Evolutionary conservation across 495 filamentous ascomycete species (phyloP).

Genomic region (Penicillium canescens): DNA sequence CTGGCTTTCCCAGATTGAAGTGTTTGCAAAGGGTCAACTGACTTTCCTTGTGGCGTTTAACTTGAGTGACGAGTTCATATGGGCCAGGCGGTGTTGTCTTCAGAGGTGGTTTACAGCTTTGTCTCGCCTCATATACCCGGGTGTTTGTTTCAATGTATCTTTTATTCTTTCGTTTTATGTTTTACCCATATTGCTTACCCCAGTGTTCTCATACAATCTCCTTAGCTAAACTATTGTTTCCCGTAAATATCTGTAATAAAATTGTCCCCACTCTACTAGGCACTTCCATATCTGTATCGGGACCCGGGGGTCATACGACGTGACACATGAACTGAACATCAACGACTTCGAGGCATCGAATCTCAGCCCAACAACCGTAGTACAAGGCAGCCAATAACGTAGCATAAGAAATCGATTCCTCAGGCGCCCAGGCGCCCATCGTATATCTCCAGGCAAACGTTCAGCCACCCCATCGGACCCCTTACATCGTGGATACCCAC

Average conservation of each 20-base stretch:
- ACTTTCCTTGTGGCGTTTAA: slow-evolving; percentile 22
- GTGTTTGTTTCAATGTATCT: slow-evolving; percentile 17
- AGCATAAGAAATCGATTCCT: not conserved
- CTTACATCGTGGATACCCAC: not conserved
- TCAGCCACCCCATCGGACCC: slow-evolving; percentile 1
- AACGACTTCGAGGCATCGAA: not conserved
- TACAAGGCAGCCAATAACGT: slow-evolving; percentile 7
- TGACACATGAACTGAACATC: no score
- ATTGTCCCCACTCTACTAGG: no score
- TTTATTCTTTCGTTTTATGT: not conserved
- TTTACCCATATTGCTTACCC: not conserved
- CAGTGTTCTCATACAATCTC: not conserved
- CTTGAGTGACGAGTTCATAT: slow-evolving; percentile 17
- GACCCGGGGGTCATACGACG: no score
- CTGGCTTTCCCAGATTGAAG: not conserved
- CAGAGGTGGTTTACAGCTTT: slow-evolving; percentile 13
- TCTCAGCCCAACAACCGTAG: not conserved
- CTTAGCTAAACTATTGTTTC: not conserved
- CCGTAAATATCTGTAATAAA: not conserved
- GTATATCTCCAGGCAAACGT: slow-evolving; percentile 2
- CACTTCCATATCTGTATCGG: no score
- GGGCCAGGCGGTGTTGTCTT: slow-evolving; percentile 27
- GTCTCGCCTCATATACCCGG: slow-evolving; percentile 27
- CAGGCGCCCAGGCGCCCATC: slow-evolving; percentile 4
- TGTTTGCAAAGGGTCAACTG: not conserved